Evolutionary conservation across 2,329 filamentous ascomycete species (phyloP), one percentile per base, ranked within the genome.

Genomic region (Ceratocystis papillata): DNA sequence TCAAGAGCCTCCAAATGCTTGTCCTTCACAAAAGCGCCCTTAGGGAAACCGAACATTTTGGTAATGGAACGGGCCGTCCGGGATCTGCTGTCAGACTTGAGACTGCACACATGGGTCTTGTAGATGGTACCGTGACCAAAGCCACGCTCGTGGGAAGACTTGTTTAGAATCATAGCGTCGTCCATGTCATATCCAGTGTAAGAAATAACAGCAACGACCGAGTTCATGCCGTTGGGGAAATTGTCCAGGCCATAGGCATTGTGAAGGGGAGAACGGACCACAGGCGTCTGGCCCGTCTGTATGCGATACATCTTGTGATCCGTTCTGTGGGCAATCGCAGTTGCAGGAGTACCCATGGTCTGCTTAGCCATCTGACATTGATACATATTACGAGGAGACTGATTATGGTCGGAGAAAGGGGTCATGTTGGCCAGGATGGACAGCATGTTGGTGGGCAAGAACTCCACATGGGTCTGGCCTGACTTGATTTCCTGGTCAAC

Each of bases 171-270:
- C 93, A 97, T 97, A 74, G 94, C 94, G 78, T 99, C 94, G 81
- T 99, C 94, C 94, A 99, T 99, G 81, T 99, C 94, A 77, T 97
- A 99, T 63, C 93, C 94, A 1, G 93, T 97, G 76, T 99, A 99
- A 0, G 93, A 96, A 69, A 99, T 96, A 75, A 99, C 95, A 67
- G 94, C 94, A 67, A 99, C 94, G 48, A 97, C 86, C 7, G 91
- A 90, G 72, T 99, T 99, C 72, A 86, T 92, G 33, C 94, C 94
- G 74, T 97, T 96, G 65, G 94, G 94, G 76, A 96, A 99, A 76
- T 97, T 97, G 78, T 99, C 94, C 68, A 97, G 86, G 22, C 93
- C 94, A 73, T 99, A 99, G 22, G 90, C 87, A 73, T 96, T 97
- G 78, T 99, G 92, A 57, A 97, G 81, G 41, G 93, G 93, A 33